Percentiles rank a stretch among this genome's conserved stretches.
Evolutionary conservation across 305 asterid species (phyloP).

Genomic region (Nicotiana rustica): DNA sequence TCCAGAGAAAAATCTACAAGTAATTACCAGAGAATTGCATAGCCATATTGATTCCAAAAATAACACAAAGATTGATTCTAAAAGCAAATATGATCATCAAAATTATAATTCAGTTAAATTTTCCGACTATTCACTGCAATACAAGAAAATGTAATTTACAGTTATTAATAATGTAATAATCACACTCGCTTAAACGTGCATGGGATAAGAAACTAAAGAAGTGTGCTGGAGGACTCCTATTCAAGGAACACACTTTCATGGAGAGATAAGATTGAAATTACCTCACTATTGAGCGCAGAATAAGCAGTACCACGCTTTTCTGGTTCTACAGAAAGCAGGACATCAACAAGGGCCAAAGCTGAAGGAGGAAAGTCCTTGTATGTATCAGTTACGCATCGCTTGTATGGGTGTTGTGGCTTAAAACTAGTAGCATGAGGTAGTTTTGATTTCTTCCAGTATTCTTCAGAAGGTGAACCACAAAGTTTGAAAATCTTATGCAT

Average conservation of each 20-base stretch:
- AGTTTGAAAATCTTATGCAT: constrained; percentile 91
- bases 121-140: background rate
- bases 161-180: background rate
- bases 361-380: constrained; percentile 79
- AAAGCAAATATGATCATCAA: background rate
- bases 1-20: background rate
- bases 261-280: constrained; percentile 36
- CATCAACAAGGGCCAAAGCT: constrained; percentile 70
- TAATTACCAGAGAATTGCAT: background rate
- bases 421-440: constrained; percentile 78
- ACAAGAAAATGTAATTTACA: background rate
- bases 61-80: background rate
- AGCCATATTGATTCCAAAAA: background rate
- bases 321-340: constrained; percentile 81
- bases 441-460: constrained; percentile 72
- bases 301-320: constrained; percentile 71
- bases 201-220: background rate
- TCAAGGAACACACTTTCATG: background rate
- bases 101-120: background rate
- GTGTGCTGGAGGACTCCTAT: background rate
- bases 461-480: constrained; percentile 89
- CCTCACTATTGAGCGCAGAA: constrained; percentile 76
- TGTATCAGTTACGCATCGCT: constrained; percentile 63
- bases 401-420: constrained; percentile 64
- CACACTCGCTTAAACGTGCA: background rate